Evolutionary conservation across 2,329 filamentous ascomycete species (phyloP), one percentile per base, ranked within the genome.

Genomic region (Sporothrix curviconia): DNA sequence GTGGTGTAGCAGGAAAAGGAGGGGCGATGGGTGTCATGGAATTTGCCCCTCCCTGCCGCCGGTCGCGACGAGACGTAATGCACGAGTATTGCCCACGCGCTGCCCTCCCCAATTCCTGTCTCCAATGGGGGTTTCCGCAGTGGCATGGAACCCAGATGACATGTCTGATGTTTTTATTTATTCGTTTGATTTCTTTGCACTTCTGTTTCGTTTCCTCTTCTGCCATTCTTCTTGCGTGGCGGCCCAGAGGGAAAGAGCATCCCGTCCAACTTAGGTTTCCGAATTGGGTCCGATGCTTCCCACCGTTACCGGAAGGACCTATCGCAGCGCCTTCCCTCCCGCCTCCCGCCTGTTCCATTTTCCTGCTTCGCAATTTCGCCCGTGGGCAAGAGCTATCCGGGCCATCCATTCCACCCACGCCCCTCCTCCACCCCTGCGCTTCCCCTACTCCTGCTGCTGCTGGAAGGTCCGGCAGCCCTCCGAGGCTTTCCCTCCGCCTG

Each of bases 1-100:
- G 47, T 51, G 49, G 49, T 51, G 49, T 24, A 12, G 19, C 8
- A 34, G 22, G 24, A 54, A 53, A 54, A 54, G 51, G 52, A 44
- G 52, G 52, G 52, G 52, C 39, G 52, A 25, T 8, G 22, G 17
- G 52, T 34, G 52, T 55, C 52, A 55, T 55, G 40, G 40, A 54
- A 55, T 55, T 55, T 55, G 52, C 52, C 54, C 54, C 54, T 49
- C 54, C 19, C 36, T 46, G 32, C 39, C 17, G 22, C 15, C 32
- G 49, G 34, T 42, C 50, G 37, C 49, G 17, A 19, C 39, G 49
- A 28, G 50, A 42, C 19, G n/a, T n/a, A n/a, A n/a, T n/a, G n/a
- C n/a, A n/a, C n/a, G n/a, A n/a, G n/a, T n/a, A n/a, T n/a, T n/a
- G n/a, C n/a, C n/a, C n/a, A n/a, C n/a, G n/a, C n/a, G n/a, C n/a